These are phyloP conservation scores for Diplosphaera chodatii DNA, from an alignment of 139 green algal genomes.

Conservation along the genomic window DNA sequence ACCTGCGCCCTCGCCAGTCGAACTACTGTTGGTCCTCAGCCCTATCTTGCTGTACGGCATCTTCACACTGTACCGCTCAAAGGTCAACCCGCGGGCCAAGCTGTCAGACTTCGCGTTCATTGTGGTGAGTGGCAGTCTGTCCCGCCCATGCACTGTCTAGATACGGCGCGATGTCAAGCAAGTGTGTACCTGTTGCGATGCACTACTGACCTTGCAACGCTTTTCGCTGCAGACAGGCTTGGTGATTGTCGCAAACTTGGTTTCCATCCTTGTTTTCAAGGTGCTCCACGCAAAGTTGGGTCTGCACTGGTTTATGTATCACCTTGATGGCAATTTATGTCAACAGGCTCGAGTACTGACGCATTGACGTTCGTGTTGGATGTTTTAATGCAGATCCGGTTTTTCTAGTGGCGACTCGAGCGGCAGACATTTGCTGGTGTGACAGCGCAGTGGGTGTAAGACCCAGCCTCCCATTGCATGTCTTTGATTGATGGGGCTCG, in stretches of 20 bases:
- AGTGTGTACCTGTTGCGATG: too few relatives aligned
- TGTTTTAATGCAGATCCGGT: not conserved
- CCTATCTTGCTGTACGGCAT: conserved; percentile 5
- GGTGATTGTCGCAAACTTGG: conserved; percentile 14
- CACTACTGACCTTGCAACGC: too few relatives aligned
- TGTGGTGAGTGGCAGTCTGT: not conserved
- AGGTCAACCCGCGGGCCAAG: conserved; percentile 8
- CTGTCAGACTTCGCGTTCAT: conserved; percentile 17
- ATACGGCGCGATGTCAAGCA: too few relatives aligned
- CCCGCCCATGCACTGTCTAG: too few relatives aligned
- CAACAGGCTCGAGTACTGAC: too few relatives aligned
- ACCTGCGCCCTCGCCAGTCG: not conserved
- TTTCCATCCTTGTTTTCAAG: conserved; percentile 20
- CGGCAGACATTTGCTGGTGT: too few relatives aligned
- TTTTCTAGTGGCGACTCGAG: not conserved
- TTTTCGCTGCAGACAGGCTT: not conserved
- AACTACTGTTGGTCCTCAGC: not conserved
- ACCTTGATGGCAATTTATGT: too few relatives aligned
- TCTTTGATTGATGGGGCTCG: too few relatives aligned
- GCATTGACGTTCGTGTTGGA: not conserved
- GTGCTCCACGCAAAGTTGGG: not conserved
- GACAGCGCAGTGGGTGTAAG: too few relatives aligned
- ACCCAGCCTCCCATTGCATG: too few relatives aligned
- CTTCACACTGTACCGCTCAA: conserved; percentile 3
- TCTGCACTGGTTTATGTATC: not conserved